These are phyloP conservation scores for Gentiana dahurica DNA, from an alignment of 257 asterid genomes.

Conservation along the genomic window DNA sequence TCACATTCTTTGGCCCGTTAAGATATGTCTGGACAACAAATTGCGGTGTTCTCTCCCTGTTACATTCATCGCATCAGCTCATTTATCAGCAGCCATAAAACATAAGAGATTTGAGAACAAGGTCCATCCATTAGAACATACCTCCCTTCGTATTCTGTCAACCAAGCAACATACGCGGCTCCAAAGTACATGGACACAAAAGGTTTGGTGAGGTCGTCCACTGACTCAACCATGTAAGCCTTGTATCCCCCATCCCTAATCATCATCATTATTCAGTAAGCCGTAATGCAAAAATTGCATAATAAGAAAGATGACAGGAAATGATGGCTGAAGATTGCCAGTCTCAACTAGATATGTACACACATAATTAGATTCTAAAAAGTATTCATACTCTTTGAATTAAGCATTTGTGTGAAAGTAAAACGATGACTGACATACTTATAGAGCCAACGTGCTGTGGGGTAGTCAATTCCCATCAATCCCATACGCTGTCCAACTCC, in stretches of 20 bases:
- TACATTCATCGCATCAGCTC: not conserved
- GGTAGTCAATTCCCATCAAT: conserved; percentile 92
- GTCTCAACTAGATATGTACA: no score
- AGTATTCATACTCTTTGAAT: no score
- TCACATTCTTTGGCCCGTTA: conserved; percentile 79
- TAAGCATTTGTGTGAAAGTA: no score
- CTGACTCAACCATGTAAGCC: conserved; percentile 56
- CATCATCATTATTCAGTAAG: conserved; percentile 13
- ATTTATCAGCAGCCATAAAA: not conserved
- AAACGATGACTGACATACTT: conserved; percentile 33
- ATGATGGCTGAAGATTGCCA: not conserved
- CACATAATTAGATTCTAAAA: no score
- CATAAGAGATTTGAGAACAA: no score
- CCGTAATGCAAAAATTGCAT: not conserved
- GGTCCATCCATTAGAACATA: conserved; percentile 5
- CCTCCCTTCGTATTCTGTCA: conserved; percentile 90
- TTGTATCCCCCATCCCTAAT: conserved; percentile 64
- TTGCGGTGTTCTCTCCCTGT: conserved; percentile 67
- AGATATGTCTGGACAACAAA: conserved; percentile 81
- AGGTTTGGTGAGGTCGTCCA: conserved; percentile 84
- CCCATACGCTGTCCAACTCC: conserved; percentile 83
- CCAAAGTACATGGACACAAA: conserved; percentile 92
- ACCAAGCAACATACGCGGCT: conserved; percentile 82
- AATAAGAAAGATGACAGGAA: not conserved
- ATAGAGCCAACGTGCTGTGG: conserved; percentile 92